These are phyloP conservation scores for Wickerhamiella musiphila DNA, from an alignment of 805 yeast species.

Conservation along the genomic window DNA sequence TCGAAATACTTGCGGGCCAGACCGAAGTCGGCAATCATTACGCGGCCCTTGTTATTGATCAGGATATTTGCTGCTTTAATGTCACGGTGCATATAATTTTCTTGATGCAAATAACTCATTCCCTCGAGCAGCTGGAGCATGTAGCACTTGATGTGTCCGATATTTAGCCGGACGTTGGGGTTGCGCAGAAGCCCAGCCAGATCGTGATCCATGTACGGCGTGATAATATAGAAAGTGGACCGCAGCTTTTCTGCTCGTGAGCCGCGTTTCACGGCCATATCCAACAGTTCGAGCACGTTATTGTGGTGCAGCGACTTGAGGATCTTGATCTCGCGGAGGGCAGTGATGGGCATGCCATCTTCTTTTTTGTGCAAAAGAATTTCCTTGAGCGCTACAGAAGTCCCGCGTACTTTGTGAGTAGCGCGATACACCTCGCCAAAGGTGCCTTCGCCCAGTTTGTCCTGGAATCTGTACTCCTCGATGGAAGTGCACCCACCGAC, in stretches of 20 bases:
- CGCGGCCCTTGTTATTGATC: constrained; percentile 52
- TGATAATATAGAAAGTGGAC: constrained; percentile 57
- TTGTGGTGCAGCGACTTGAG: constrained; percentile 51
- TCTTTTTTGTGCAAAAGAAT: constrained; percentile 60
- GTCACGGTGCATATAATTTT: constrained; percentile 62
- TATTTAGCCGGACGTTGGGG: constrained; percentile 40
- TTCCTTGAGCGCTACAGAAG: constrained; percentile 73
- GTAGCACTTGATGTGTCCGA: constrained; percentile 66
- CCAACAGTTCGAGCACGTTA: constrained; percentile 61
- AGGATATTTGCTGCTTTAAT: constrained; percentile 92
- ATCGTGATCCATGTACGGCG: constrained; percentile 87
- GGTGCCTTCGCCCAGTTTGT: constrained; percentile 61
- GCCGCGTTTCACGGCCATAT: constrained; percentile 40
- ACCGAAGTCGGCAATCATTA: constrained; percentile 93
- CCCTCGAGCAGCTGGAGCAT: constrained; percentile 67
- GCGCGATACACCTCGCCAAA: constrained; percentile 85
- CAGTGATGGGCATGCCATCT: constrained; percentile 80
- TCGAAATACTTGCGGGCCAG: constrained; percentile 66
- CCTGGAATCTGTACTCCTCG: constrained; percentile 20
- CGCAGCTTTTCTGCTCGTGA: constrained; percentile 15
- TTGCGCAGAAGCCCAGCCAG: constrained; percentile 78
- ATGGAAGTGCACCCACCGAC: constrained; percentile 22
- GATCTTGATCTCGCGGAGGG: constrained; percentile 78
- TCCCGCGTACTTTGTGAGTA: constrained; percentile 30
- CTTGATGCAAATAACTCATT: constrained; percentile 57